phyloP scores from a whole-genome alignment of 2,329 filamentous ascomycete species.

The Talaromyces sp. region DNA sequence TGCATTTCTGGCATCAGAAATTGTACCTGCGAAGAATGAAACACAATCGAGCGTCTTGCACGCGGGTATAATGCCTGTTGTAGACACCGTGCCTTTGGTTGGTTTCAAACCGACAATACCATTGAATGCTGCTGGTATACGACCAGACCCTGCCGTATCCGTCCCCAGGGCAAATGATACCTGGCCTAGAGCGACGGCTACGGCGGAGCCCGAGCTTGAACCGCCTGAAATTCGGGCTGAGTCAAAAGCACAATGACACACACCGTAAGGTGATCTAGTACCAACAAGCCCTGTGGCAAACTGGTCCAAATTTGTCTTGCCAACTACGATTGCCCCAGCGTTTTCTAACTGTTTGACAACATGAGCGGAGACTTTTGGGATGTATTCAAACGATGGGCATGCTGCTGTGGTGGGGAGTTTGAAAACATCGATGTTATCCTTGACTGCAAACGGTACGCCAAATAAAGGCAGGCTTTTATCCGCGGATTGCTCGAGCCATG shows the following conservation, averaged over 20 bases:
- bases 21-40: constrained; percentile 46
- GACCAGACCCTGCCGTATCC: constrained; percentile 22
- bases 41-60: constrained; percentile 55
- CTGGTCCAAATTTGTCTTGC: constrained; percentile 57
- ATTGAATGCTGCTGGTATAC: constrained; percentile 22
- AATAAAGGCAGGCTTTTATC: constrained; percentile 34
- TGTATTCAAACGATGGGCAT: constrained; percentile 43
- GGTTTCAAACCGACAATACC: constrained; percentile 22
- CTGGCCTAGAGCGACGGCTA: constrained; percentile 46
- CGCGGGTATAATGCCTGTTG: constrained; percentile 30
- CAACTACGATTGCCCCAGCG: constrained; percentile 51
- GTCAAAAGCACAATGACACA: constrained; percentile 48
- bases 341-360: constrained; percentile 44
- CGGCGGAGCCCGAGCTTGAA: constrained; percentile 51
- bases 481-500: constrained; percentile 27
- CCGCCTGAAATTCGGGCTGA: constrained; percentile 50
- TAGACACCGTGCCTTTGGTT: constrained; percentile 19
- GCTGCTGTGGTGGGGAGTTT: constrained; percentile 43
- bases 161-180: constrained; percentile 47
- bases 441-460: constrained; percentile 45
- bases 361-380: constrained; percentile 40
- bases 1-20: constrained; percentile 41
- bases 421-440: constrained; percentile 44
- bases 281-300: constrained; percentile 57
- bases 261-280: constrained; percentile 53